A percentile compares a stretch with the other conserved stretches of the same genome.
Evolutionary conservation across 768 basidiomycete genomes (phyloP).

Genomic region (Tricholoma matsutake): DNA sequence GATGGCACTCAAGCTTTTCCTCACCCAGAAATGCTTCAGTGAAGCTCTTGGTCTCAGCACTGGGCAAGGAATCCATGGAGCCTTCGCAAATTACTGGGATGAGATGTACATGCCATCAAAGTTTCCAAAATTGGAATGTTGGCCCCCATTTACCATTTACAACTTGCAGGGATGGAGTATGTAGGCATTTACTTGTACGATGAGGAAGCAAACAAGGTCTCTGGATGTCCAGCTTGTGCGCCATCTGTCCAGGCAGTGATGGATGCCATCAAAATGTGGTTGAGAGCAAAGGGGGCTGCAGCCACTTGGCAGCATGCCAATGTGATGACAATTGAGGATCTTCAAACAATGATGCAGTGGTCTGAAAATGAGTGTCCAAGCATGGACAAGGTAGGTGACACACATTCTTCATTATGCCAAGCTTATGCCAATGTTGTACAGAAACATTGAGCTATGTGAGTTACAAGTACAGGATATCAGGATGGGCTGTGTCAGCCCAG

Average conservation of each 20-base stretch:
- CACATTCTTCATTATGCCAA: not conserved
- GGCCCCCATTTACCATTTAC: not conserved
- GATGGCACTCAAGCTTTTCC: not conserved
- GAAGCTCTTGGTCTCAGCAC: not conserved
- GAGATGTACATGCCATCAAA: not conserved
- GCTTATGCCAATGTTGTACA: not conserved
- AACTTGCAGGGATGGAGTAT: constrained; percentile 15
- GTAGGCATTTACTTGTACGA: constrained; percentile 23
- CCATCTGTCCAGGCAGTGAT: constrained; percentile 20
- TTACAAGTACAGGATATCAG: no score
- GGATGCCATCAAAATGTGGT: constrained; percentile 20
- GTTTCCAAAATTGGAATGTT: not conserved
- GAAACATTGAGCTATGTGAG: not conserved
- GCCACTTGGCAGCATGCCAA: constrained; percentile 27
- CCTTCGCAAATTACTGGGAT: constrained; percentile 2
- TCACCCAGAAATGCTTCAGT: constrained; percentile 2
- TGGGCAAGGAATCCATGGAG: not conserved
- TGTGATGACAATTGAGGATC: constrained; percentile 30
- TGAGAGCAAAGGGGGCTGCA: constrained; percentile 15
- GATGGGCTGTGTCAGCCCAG: no score
- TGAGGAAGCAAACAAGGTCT: constrained; percentile 17
- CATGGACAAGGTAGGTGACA: constrained; percentile 27
- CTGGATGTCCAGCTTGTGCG: constrained; percentile 28
- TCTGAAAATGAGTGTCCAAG: constrained; percentile 21
- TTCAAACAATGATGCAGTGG: constrained; percentile 23